Conservation (phyloP, 352 stramenopile species). For the Globisporangium okanoganense region DNA sequence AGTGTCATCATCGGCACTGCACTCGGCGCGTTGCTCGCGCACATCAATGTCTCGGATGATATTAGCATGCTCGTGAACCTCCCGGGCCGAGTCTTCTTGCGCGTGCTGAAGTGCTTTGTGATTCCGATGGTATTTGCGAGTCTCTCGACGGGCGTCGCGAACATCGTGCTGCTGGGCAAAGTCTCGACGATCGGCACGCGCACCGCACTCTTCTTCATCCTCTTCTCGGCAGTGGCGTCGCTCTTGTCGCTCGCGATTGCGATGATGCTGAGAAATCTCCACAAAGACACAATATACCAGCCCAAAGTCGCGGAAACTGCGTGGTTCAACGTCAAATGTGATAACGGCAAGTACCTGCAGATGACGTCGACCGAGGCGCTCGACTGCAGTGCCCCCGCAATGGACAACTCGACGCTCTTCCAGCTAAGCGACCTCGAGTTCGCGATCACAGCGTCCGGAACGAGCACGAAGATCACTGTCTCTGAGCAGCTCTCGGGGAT, state of each 20-base stretch:
- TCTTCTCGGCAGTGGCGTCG: slow-evolving; percentile 31
- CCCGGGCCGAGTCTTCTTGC: slow-evolving; percentile 39
- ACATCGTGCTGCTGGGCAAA: slow-evolving; percentile 66
- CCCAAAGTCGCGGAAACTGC: not conserved
- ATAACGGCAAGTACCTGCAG: slow-evolving; percentile 32
- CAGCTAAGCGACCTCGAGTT: slow-evolving; percentile 40
- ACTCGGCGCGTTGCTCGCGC: slow-evolving; percentile 30
- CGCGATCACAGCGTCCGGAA: slow-evolving; percentile 13
- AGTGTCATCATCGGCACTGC: slow-evolving; percentile 28
- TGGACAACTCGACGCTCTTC: slow-evolving; percentile 27
- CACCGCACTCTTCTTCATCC: slow-evolving; percentile 46
- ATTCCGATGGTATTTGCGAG: slow-evolving; percentile 69
- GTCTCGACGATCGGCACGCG: slow-evolving; percentile 51
- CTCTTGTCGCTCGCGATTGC: slow-evolving; percentile 35
- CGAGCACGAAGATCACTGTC: slow-evolving; percentile 37
- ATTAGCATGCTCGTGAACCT: slow-evolving; percentile 35
- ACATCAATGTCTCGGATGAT: slow-evolving; percentile 29
- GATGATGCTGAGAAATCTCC: slow-evolving; percentile 37
- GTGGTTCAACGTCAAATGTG: slow-evolving; percentile 32
- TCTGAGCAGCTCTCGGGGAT: slow-evolving; percentile 54
- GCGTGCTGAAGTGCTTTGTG: slow-evolving; percentile 49
- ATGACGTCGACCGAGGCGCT: slow-evolving; percentile 19
- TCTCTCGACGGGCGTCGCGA: slow-evolving; percentile 51
- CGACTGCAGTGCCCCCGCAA: slow-evolving; percentile 22
- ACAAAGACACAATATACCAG: slow-evolving; percentile 11